Conservation (phyloP, 495 filamentous ascomycete species). For the Saxispiralis lemnorum region DNA sequence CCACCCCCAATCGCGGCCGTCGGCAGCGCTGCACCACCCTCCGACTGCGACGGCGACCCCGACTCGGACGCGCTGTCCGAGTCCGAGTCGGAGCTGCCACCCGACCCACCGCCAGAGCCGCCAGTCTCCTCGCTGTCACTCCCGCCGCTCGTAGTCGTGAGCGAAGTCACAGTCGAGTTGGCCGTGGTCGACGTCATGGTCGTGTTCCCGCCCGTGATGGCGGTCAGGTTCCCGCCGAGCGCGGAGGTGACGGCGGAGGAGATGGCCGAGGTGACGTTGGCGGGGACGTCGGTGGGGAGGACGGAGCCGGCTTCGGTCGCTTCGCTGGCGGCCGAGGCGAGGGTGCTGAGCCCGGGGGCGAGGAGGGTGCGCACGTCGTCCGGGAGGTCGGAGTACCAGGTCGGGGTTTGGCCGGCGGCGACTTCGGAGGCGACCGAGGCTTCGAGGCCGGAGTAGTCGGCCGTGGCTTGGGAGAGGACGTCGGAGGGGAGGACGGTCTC, state of each 20-base stretch:
- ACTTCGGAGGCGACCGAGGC: conserved; percentile 13
- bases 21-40: conserved; percentile 17
- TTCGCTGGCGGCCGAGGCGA: conserved; percentile 1
- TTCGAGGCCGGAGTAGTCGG: conserved; percentile 12
- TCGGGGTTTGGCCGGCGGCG: conserved; percentile 11
- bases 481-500: conserved; percentile 12
- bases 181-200: background rate
- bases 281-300: background rate
- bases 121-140: background rate
- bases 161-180: background rate
- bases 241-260: background rate
- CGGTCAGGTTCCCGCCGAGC: conserved; percentile 1
- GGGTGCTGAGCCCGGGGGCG: conserved; percentile 5
- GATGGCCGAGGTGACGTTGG: background rate
- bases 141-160: background rate
- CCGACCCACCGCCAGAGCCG: conserved; percentile 2
- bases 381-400: conserved; percentile 17
- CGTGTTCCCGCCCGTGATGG: background rate
- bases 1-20: conserved; percentile 22
- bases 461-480: conserved; percentile 8
- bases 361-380: conserved; percentile 15
- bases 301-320: conserved; percentile 5
- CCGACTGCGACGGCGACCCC: conserved; percentile 11
- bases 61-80: conserved; percentile 2
- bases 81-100: background rate